Base-by-base conservation (phyloP, 106 monocot genomes). In the Apostasia ramifera region DNA sequence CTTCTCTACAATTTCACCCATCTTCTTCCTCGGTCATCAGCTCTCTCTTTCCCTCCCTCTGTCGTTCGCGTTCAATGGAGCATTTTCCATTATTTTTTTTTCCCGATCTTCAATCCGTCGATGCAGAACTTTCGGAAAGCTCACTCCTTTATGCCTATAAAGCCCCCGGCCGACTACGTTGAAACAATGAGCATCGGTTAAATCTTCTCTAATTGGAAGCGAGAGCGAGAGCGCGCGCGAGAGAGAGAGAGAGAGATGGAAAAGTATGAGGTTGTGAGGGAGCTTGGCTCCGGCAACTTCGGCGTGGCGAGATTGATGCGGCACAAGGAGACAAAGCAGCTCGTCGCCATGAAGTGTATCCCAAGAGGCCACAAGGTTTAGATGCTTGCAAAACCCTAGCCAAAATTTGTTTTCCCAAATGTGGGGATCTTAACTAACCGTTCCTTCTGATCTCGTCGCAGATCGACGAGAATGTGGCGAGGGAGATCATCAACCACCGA, bases 341-440 rank as follows among this genome's bases (percentile, higher is more conserved):
- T 98, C 61, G 98, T 98, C 63, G 98, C 98, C 82, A 90, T 98
- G 85, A 98, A 98, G 81, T 98, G 83, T 79, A 87, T 97, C 61
- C 86, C 89, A 14, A 80, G 97, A 62, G 97, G 97, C 11, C 85
- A 78, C 15, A 97, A 92, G 86, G 97, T 92, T 44, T 45, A 9
- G 43, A 4, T 9, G 43, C 5, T 1, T 52, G 6, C 50, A 13
- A 43, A 5, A 57, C 10, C 46, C 44, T 43, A 40, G 71, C 26
- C 26, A 26, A 26, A 26, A 26, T 26, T 26, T 26, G 26, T 26
- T 26, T 26, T 53, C 6, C 54, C n/a, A 6, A 10, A 60, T 75
- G 58, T 6, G 1, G 10, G 40, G 74, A 42, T 46, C 44, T 37
- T 69, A 43, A 49, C 37, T 15, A 2, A 2, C 39, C 56, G 26